Conservation (phyloP, 2,329 filamentous ascomycete species). For the Calonectria crousiana region DNA sequence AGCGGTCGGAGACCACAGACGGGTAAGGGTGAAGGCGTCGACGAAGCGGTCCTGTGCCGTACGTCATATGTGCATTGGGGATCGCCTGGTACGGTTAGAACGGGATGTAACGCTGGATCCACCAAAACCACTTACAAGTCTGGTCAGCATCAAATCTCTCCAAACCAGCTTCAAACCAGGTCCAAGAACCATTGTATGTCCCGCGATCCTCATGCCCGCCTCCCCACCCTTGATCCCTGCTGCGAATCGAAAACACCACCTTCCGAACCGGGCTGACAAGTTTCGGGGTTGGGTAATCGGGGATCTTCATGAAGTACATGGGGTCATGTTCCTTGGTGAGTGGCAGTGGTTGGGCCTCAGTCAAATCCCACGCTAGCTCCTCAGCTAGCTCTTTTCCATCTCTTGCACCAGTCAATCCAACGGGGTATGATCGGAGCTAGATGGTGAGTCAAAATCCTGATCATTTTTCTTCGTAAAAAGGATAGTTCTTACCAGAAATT, state of each 20-base stretch:
- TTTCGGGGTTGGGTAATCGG: conserved; percentile 54
- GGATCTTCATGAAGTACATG: conserved; percentile 48
- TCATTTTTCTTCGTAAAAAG: no score
- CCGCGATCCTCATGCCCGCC: conserved; percentile 47
- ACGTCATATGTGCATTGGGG: conserved; percentile 46
- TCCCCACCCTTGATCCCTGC: conserved; percentile 71
- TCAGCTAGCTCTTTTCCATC: conserved; percentile 43
- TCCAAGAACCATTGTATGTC: conserved; percentile 63
- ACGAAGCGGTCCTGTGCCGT: conserved; percentile 38
- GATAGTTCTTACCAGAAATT: conserved; percentile 48
- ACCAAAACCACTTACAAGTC: conserved; percentile 40
- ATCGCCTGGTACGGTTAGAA: conserved; percentile 42
- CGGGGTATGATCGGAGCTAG: conserved; percentile 54
- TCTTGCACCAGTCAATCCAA: conserved; percentile 50
- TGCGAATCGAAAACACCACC: conserved; percentile 69
- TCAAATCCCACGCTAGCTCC: conserved; percentile 46
- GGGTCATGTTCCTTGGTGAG: conserved; percentile 43
- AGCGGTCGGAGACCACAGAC: conserved; percentile 53
- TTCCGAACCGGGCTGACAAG: conserved; percentile 67
- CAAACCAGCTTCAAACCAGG: conserved; percentile 74
- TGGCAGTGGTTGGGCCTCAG: conserved; percentile 44
- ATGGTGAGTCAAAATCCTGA: conserved; percentile 12
- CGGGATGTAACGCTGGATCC: rapidly evolving
- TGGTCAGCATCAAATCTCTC: conserved; percentile 63
- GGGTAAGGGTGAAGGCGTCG: conserved; percentile 42